Conservation (phyloP, 164 flowering plant species). For the Litsea cubeba region DNA sequence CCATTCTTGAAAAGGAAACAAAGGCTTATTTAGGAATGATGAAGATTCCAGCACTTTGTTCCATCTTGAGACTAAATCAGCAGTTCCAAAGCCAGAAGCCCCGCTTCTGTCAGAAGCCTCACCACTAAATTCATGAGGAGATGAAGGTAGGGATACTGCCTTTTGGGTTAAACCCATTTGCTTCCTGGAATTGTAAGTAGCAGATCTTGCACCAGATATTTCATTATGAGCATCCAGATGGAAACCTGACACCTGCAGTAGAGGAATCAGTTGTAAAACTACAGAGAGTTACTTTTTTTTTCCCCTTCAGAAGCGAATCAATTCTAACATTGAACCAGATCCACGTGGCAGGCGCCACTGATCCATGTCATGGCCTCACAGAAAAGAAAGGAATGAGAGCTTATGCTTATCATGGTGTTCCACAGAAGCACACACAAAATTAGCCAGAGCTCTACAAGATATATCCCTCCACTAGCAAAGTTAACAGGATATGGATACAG, state of each 20-base stretch:
- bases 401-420: background rate
- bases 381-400: background rate
- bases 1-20: constrained; percentile 89
- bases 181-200: constrained; percentile 35
- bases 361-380: background rate
- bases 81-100: constrained; percentile 26
- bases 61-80: constrained; percentile 72
- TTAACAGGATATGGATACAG: background rate
- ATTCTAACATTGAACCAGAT: too few relatives aligned
- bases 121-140: constrained; percentile 69
- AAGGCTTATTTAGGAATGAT: constrained; percentile 54
- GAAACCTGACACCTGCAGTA: constrained; percentile 44
- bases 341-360: too few relatives aligned
- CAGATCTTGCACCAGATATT: constrained; percentile 42
- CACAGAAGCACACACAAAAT: too few relatives aligned
- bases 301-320: background rate
- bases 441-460: too few relatives aligned
- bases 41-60: constrained; percentile 69
- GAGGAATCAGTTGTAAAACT: background rate
- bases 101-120: constrained; percentile 45
- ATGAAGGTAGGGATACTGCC: constrained; percentile 90
- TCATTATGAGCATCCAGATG: constrained; percentile 38
- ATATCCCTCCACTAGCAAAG: background rate
- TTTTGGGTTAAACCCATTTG: constrained; percentile 51
- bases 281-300: background rate